Evolutionary conservation across 805 yeast genomes (phyloP), one percentile per base, ranked within the genome.

Genomic region (Yamadazyma phyllophila): DNA sequence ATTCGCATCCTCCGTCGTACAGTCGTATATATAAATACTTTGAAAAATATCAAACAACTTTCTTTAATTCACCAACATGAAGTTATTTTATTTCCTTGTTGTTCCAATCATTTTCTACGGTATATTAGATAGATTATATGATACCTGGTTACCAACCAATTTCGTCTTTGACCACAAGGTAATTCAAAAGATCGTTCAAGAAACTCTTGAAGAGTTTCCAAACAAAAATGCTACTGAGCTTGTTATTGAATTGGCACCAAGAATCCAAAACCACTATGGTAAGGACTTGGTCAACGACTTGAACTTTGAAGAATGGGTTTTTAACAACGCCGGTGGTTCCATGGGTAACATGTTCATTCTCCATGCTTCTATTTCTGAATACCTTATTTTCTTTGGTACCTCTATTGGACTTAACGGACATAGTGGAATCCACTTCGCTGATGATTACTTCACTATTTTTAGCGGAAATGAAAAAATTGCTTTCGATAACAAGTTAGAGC

Each of bases 271-370:
- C 2, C 78, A 73, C 38, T 94, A 94, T 63, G 55, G 55, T 10
- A 96, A 96, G 10, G 82, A 80, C 7, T 61, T 77, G 54, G 78
- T 92, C 66, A 88, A 88, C 66, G 82, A 81, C 52, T 74, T 85
- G 54, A 80, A 83, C 62, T 72, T 74, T 41, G 85, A 86, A 43
- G 92, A 91, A 53, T 94, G 98, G 98, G 85, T 94, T 42, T 92
- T 83, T 79, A 94, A 94, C 77, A 89, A 88, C 58, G 99, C 99
- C 3, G 99, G 99, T 45, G 96, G 96, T 55, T 98, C 99, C 43
- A 94, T 94, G 99, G 94, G 95, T 17, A 82, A 90, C 45, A 92
- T 94, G 98, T 78, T 88, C 57, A 88, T 94, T 50, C 74, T 92
- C 54, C 99, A 94, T 65, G 97, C 98, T 9, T 94, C 98, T 7